Percentiles rank a stretch among this genome's conserved stretches.
These are phyloP conservation scores for Gaillardinia entomophila DNA, from an alignment of 805 yeast species.

Conservation along the genomic window DNA sequence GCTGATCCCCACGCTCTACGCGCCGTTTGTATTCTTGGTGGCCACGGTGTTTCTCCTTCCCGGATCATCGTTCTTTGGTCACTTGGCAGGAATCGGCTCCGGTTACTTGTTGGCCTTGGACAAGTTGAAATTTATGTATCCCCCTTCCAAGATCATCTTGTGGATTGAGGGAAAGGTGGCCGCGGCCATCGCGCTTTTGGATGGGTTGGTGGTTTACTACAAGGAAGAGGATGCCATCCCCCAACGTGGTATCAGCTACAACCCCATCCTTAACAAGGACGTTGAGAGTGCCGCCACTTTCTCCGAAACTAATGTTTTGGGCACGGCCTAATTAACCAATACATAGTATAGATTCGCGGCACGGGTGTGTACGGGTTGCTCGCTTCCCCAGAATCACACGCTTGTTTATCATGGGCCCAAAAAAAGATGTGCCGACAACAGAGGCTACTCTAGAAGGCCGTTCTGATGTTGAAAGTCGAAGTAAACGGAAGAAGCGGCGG, in stretches of 20 bases:
- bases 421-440: too few relatives aligned
- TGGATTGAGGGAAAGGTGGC: slow-evolving; percentile 57
- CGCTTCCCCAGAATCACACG: too few relatives aligned
- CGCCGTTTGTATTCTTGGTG: slow-evolving; percentile 51
- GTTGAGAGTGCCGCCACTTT: slow-evolving; percentile 13
- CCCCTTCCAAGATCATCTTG: slow-evolving; percentile 59
- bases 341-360: too few relatives aligned
- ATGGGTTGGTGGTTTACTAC: slow-evolving; percentile 48
- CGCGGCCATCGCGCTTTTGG: slow-evolving; percentile 46
- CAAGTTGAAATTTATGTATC: slow-evolving; percentile 51
- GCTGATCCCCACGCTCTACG: slow-evolving; percentile 51
- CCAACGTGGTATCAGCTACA: slow-evolving; percentile 30
- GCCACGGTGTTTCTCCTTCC: slow-evolving; percentile 52
- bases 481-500: not conserved
- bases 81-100: slow-evolving; percentile 56
- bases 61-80: slow-evolving; percentile 68
- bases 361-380: too few relatives aligned
- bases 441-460: too few relatives aligned
- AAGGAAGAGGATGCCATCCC: slow-evolving; percentile 56
- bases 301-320: too few relatives aligned
- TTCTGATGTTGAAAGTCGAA: too few relatives aligned
- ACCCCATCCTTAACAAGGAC: slow-evolving; percentile 20
- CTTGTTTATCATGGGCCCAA: too few relatives aligned
- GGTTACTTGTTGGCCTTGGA: slow-evolving; percentile 64
- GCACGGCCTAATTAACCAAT: too few relatives aligned